Evolutionary conservation across 202 grass and related monocot species (phyloP).

Genomic region (Elaeis oleifera): DNA sequence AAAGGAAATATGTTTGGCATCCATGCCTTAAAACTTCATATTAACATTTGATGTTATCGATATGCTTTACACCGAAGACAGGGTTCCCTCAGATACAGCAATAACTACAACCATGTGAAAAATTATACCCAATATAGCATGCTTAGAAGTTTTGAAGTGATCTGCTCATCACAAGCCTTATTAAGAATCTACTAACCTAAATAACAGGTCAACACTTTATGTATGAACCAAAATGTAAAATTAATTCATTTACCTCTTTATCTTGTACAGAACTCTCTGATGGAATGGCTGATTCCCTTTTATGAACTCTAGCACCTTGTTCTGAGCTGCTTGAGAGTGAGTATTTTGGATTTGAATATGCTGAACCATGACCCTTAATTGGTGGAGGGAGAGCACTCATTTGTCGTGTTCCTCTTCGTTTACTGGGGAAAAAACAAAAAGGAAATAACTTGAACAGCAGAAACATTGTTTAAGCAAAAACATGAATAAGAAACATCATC

Average conservation of each 20-base stretch:
- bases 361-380: conserved; percentile 17
- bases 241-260: conserved; percentile 33
- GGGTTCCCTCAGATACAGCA: too few species aligned
- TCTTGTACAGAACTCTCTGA: conserved; percentile 43
- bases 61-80: too few species aligned
- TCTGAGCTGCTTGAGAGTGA: conserved; percentile 19
- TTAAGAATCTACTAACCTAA: too few species aligned
- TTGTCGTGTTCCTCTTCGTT: conserved; percentile 37
- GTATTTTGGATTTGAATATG: conserved; percentile 13
- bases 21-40: too few species aligned
- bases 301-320: conserved; percentile 18
- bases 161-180: too few species aligned
- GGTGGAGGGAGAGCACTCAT: conserved; percentile 46
- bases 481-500: too few species aligned
- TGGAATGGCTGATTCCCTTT: conserved; percentile 24
- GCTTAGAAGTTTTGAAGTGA: too few species aligned
- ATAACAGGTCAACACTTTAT: too few species aligned
- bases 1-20: neutral
- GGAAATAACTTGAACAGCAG: neutral
- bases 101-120: too few species aligned
- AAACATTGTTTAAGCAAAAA: neutral
- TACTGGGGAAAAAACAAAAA: conserved; percentile 29
- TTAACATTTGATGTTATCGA: too few species aligned
- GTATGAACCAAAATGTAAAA: neutral
- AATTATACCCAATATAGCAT: too few species aligned